phyloP scores from a whole-genome alignment of 129 eudicot species.

The Chrysanthemum seticuspe region DNA sequence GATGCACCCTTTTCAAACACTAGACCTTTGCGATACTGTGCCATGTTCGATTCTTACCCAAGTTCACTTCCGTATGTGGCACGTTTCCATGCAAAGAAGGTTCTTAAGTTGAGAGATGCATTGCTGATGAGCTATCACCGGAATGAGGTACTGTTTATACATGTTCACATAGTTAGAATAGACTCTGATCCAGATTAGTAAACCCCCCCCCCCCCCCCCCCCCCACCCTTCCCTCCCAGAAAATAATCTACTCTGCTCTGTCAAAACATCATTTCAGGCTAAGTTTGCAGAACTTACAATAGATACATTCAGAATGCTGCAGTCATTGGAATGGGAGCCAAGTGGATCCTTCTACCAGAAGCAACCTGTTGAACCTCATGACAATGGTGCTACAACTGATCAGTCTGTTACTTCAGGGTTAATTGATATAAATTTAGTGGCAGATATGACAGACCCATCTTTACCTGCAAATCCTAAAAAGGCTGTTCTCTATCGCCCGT shows the following conservation, averaged over 20 bases:
- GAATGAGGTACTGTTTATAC: conserved; percentile 70
- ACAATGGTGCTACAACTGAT: conserved; percentile 54
- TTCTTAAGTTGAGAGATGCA: conserved; percentile 86
- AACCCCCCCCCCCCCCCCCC: too few species aligned
- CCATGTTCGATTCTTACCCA: conserved; percentile 68
- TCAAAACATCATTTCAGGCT: conserved; percentile 50
- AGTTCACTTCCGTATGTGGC: conserved; percentile 80
- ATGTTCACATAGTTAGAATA: not conserved
- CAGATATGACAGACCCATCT: conserved; percentile 88
- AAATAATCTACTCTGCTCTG: not conserved
- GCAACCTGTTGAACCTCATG: conserved; percentile 54
- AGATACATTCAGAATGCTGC: conserved; percentile 96
- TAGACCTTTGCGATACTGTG: conserved; percentile 79
- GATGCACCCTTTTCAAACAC: conserved; percentile 44
- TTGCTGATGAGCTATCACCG: conserved; percentile 84
- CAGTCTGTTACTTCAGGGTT: conserved; percentile 84
- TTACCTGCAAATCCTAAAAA: conserved; percentile 97
- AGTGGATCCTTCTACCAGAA: conserved; percentile 87
- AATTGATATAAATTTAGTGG: conserved; percentile 88
- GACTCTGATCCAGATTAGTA: too few species aligned
- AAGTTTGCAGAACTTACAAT: conserved; percentile 88
- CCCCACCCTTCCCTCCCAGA: too few species aligned
- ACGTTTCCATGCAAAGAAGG: conserved; percentile 91
- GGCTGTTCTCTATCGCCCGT: conserved; percentile 84
- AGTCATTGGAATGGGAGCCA: conserved; percentile 99